Evolutionary conservation across 768 basidiomycete genomes (phyloP).

Genomic region (Filobasidium floriforme): DNA sequence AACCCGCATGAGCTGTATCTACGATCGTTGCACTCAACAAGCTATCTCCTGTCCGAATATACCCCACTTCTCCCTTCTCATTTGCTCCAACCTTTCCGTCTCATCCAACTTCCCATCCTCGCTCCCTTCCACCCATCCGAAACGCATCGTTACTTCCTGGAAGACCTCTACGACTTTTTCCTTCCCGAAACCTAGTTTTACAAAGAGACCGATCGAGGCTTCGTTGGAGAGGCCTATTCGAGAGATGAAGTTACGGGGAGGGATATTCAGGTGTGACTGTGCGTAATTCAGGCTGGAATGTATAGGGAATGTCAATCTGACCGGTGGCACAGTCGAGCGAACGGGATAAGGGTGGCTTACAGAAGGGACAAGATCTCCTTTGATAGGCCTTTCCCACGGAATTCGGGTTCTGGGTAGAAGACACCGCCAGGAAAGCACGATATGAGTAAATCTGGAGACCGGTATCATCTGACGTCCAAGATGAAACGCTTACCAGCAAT

Average conservation of each 20-base stretch:
- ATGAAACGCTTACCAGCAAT: conserved; percentile 59
- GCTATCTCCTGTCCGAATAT: not conserved
- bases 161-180: conserved; percentile 67
- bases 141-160: conserved; percentile 73
- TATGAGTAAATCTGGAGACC: not conserved
- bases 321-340: not conserved
- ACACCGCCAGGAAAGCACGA: not conserved
- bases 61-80: not conserved
- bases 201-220: conserved; percentile 65
- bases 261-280: conserved; percentile 42
- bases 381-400: conserved; percentile 57
- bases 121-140: conserved; percentile 31
- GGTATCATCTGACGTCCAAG: no score
- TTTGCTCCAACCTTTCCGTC: not conserved
- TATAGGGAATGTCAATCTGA: not conserved
- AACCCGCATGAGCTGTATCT: no score
- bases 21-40: not conserved
- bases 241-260: conserved; percentile 53
- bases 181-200: conserved; percentile 65
- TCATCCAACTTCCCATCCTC: conserved; percentile 18
- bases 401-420: conserved; percentile 53
- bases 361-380: conserved; percentile 25
- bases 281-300: conserved; percentile 23
- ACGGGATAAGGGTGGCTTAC: conserved; percentile 8
- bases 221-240: conserved; percentile 64